These are phyloP conservation scores for Filosporella fistucella DNA, from an alignment of 495 filamentous ascomycete genomes.

Conservation along the genomic window DNA sequence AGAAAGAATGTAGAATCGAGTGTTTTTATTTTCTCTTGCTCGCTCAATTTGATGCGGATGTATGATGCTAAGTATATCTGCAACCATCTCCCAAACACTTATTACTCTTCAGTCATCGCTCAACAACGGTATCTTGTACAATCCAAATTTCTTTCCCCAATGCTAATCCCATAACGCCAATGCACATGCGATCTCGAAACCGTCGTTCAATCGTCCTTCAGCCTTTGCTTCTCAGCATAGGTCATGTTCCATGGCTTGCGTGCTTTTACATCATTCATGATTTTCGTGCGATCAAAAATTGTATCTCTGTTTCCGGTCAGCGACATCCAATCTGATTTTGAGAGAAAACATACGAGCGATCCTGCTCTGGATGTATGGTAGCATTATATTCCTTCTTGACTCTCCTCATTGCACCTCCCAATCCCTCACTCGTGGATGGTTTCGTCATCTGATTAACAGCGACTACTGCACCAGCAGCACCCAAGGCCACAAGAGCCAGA, in stretches of 20 bases:
- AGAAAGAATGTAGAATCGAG: too few species aligned
- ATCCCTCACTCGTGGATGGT: neutral
- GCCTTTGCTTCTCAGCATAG: slow-evolving; percentile 14
- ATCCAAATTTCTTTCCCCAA: too few species aligned
- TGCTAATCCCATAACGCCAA: neutral
- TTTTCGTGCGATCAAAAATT: slow-evolving; percentile 16
- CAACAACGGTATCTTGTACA: too few species aligned
- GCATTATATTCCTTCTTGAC: slow-evolving; percentile 3
- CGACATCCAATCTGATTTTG: neutral
- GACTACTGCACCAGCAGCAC: neutral
- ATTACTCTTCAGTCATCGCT: too few species aligned
- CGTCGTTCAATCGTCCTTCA: slow-evolving; percentile 16
- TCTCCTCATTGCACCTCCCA: neutral
- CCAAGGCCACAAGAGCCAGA: neutral
- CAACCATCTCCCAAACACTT: too few species aligned
- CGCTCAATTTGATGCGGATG: too few species aligned
- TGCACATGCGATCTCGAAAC: too few species aligned
- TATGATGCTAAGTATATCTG: too few species aligned
- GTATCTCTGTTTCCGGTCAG: slow-evolving; percentile 13
- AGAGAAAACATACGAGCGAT: slow-evolving; percentile 6
- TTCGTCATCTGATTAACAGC: neutral
- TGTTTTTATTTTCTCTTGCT: too few species aligned
- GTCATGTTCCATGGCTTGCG: slow-evolving; percentile 19
- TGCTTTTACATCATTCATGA: slow-evolving; percentile 9
- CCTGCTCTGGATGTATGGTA: slow-evolving; percentile 8